Conservation (phyloP, 495 filamentous ascomycete genomes). For the Penicillium verhagenii region DNA sequence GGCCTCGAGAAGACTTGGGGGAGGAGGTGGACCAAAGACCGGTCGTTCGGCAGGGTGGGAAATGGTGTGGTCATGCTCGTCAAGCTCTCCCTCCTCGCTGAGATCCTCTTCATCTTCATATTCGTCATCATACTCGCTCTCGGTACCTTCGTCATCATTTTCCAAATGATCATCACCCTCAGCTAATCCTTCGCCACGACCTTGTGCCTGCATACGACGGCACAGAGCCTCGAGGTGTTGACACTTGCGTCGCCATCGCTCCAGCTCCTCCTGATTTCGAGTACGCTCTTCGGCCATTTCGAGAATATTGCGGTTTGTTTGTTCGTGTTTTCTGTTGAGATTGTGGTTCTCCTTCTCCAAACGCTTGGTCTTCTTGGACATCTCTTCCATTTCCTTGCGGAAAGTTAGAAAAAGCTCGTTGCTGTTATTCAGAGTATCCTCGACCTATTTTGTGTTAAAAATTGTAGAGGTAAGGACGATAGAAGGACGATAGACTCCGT, state of each 20-base stretch:
- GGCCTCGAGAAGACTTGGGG: slow-evolving; percentile 48
- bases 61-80: slow-evolving; percentile 45
- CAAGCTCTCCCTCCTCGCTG: slow-evolving; percentile 67
- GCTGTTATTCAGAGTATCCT: slow-evolving; percentile 97
- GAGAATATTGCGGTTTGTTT: slow-evolving; percentile 90
- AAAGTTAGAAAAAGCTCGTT: slow-evolving; percentile 98
- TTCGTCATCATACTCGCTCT: slow-evolving; percentile 68
- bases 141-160: slow-evolving; percentile 69
- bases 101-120: slow-evolving; percentile 68
- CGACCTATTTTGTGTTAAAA: slow-evolving; percentile 64
- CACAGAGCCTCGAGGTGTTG: slow-evolving; percentile 91
- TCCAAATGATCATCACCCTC: slow-evolving; percentile 50
- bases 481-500: slow-evolving; percentile 30
- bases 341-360: slow-evolving; percentile 94
- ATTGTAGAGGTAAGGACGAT: slow-evolving; percentile 6
- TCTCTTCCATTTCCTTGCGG: slow-evolving; percentile 99
- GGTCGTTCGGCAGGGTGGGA: slow-evolving; percentile 46
- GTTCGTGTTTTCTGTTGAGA: slow-evolving; percentile 88
- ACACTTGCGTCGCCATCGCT: slow-evolving; percentile 81
- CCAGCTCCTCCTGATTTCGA: slow-evolving; percentile 74
- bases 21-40: slow-evolving; percentile 56
- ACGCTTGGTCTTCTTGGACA: slow-evolving; percentile 98
- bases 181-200: slow-evolving; percentile 62
- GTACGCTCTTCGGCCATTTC: slow-evolving; percentile 98
- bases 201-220: slow-evolving; percentile 90